Conservation (phyloP, 164 flowering plant species). For the Santalum album region DNA sequence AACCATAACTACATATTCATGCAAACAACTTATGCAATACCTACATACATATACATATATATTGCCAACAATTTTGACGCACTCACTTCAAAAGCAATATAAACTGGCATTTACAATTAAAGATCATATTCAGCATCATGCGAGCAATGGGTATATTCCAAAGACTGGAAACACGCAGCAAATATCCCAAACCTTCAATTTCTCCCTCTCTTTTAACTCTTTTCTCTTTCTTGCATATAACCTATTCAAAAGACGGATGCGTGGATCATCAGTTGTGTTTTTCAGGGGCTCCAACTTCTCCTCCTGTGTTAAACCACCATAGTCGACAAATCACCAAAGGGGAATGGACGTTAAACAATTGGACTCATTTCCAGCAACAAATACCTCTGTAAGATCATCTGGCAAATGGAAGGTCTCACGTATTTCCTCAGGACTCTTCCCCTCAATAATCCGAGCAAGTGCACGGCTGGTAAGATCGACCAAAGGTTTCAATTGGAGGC, state of each 20-base stretch:
- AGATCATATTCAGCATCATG: neutral
- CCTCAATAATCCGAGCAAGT: conserved; percentile 93
- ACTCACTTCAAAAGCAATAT: too few relatives aligned
- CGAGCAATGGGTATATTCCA: neutral
- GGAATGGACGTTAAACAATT: neutral
- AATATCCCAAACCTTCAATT: conserved; percentile 56
- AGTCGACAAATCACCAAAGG: conserved; percentile 1
- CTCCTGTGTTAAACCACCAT: conserved; percentile 44
- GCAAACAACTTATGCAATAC: too few relatives aligned
- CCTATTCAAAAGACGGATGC: conserved; percentile 78
- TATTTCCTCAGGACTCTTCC: conserved; percentile 86
- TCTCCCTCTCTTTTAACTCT: conserved; percentile 73
- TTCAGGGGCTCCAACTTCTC: conserved; percentile 87
- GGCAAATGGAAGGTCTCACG: conserved; percentile 86
- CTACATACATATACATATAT: neutral
- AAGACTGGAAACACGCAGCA: conserved; percentile 7
- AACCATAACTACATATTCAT: too few relatives aligned
- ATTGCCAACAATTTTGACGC: neutral
- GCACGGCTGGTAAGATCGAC: conserved; percentile 90
- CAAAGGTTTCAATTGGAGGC: conserved; percentile 79
- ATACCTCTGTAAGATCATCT: conserved; percentile 96
- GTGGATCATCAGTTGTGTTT: conserved; percentile 83
- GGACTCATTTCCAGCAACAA: conserved; percentile 7
- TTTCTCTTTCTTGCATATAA: conserved; percentile 88
- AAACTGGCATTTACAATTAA: neutral